Evolutionary conservation across 768 basidiomycete genomes (phyloP).

Genomic region (Boletus tylopilopsis): DNA sequence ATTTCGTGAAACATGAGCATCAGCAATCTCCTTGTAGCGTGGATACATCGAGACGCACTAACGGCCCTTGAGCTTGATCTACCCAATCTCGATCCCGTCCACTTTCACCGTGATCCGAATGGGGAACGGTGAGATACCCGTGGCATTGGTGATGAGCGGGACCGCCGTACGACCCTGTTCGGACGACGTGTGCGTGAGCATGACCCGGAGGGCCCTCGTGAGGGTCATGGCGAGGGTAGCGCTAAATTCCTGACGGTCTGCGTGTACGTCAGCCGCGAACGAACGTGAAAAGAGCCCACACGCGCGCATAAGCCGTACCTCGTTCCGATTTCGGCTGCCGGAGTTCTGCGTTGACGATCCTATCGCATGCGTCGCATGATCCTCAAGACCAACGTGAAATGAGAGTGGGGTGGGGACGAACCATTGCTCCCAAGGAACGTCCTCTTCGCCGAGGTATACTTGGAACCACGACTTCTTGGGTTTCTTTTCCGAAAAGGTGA

Average conservation of each 20-base stretch:
- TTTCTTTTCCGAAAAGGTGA: constrained; percentile 75
- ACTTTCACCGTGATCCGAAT: constrained; percentile 65
- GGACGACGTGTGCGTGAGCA: constrained; percentile 76
- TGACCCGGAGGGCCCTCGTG: constrained; percentile 61
- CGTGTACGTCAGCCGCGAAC: no score
- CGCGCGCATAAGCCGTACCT: constrained; percentile 42
- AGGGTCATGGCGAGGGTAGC: constrained; percentile 57
- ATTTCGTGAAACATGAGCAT: neutral
- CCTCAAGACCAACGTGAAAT: neutral
- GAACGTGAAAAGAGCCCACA: no score
- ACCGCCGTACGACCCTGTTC: constrained; percentile 72
- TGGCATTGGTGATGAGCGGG: constrained; percentile 74
- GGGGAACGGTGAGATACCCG: constrained; percentile 79
- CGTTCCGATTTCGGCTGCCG: constrained; percentile 64
- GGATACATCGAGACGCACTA: no score
- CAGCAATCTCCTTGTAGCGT: neutral
- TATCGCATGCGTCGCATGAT: constrained; percentile 22
- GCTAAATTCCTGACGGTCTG: constrained; percentile 52
- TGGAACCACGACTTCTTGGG: constrained; percentile 79
- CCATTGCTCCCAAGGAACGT: constrained; percentile 89
- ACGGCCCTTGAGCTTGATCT: no score
- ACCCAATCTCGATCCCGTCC: constrained; percentile 60
- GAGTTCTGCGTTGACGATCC: constrained; percentile 79
- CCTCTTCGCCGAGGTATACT: constrained; percentile 69
- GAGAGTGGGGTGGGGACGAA: constrained; percentile 25